phyloP scores from a whole-genome alignment of 345 rosid species.

The Psidium friedrichsthalianum region DNA sequence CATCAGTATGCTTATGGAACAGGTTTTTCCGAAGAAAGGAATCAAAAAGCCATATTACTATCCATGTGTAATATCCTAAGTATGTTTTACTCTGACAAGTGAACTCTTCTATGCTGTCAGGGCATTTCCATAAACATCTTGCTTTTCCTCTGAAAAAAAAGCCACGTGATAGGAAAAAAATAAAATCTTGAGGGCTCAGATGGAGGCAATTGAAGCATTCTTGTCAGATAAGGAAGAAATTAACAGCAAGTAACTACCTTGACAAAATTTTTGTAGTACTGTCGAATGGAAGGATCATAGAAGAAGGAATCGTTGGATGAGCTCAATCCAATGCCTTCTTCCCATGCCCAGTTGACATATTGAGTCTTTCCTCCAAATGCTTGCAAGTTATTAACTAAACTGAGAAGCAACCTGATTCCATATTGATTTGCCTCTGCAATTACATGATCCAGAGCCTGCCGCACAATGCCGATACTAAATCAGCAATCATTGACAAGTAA shows the following conservation, averaged over 20 bases:
- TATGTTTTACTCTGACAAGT: not conserved
- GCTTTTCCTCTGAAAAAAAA: not conserved
- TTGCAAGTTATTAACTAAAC: conserved; percentile 81
- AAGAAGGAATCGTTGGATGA: conserved; percentile 94
- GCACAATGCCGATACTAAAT: not conserved
- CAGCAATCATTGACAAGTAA: not conserved
- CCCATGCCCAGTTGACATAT: conserved; percentile 97
- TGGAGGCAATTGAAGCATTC: not conserved
- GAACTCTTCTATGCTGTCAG: not conserved
- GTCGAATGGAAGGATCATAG: conserved; percentile 87
- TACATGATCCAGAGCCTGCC: conserved; percentile 89
- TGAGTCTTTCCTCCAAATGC: conserved; percentile 94
- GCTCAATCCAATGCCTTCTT: conserved; percentile 90
- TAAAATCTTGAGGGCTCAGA: not conserved
- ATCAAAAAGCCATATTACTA: not conserved
- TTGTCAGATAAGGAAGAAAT: not conserved
- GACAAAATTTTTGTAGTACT: conserved; percentile 69
- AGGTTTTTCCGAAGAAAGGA: not conserved
- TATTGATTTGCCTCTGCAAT: conserved; percentile 74
- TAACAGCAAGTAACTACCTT: conserved; percentile 20
- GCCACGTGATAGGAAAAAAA: not conserved
- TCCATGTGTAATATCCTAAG: not conserved
- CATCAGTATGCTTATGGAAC: not conserved
- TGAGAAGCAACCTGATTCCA: conserved; percentile 67
- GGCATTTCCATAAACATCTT: not conserved